Evolutionary conservation across 2,329 filamentous ascomycete genomes (phyloP).

Genomic region (Pestalotiopsis sp.): DNA sequence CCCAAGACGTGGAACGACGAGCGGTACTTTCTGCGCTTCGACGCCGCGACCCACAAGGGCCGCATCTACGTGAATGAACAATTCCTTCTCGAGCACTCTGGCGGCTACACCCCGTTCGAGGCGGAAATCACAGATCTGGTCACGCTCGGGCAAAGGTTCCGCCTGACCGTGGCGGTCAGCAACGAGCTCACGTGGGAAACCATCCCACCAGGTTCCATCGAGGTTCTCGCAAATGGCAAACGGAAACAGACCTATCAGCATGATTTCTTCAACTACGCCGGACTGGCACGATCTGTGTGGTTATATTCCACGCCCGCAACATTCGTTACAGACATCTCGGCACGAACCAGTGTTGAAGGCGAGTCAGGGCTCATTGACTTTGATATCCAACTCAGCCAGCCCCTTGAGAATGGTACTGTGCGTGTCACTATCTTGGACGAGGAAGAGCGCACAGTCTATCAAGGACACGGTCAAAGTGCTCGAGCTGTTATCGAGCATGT

Average conservation of each 20-base stretch:
- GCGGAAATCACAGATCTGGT: conserved; percentile 25
- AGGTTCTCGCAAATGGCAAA: conserved; percentile 9
- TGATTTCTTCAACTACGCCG: background rate
- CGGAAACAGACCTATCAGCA: background rate
- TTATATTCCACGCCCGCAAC: background rate
- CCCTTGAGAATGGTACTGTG: background rate
- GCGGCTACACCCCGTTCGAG: conserved; percentile 32
- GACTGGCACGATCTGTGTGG: background rate
- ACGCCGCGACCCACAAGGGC: conserved; percentile 29
- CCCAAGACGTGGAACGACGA: conserved; percentile 22
- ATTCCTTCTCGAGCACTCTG: conserved; percentile 26
- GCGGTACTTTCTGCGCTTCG: conserved; percentile 26
- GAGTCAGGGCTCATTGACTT: background rate
- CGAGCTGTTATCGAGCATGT: background rate
- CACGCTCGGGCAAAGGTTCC: conserved; percentile 23
- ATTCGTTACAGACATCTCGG: background rate
- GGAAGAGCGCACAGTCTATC: background rate
- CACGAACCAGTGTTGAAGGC: background rate
- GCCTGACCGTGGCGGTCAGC: conserved; percentile 32
- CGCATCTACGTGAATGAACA: conserved; percentile 29
- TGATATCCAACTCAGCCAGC: background rate
- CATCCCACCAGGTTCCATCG: conserved; percentile 27
- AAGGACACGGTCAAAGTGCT: background rate
- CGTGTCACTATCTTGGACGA: background rate
- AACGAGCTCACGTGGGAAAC: conserved; percentile 32